A percentile compares a stretch with the other conserved stretches of the same genome.
Evolutionary conservation across 108 stramenopile species (phyloP).

Genomic region (Nitzschia sp.): DNA sequence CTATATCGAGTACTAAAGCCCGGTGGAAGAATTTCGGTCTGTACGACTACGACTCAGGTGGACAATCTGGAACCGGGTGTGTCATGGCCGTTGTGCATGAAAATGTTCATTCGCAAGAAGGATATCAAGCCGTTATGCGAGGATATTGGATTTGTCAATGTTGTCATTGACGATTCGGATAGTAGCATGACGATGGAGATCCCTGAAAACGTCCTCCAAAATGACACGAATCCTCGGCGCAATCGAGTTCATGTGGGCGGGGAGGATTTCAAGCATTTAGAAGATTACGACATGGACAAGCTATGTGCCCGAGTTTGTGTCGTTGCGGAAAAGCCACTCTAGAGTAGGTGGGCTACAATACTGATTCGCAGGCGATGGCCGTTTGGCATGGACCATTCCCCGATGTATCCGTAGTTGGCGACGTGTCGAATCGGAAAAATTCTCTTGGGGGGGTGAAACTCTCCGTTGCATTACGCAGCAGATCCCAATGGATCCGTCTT

Average conservation of each 20-base stretch:
- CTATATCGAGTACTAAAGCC: slow-evolving; percentile 78
- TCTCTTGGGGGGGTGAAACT: too few relatives aligned
- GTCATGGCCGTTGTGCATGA: slow-evolving; percentile 79
- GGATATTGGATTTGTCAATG: slow-evolving; percentile 60
- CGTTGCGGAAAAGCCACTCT: slow-evolving; percentile 64
- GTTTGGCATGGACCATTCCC: too few relatives aligned
- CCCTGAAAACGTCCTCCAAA: slow-evolving; percentile 40
- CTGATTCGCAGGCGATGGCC: too few relatives aligned
- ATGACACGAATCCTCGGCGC: slow-evolving; percentile 40
- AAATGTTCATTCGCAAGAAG: slow-evolving; percentile 64
- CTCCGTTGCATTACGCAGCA: too few relatives aligned
- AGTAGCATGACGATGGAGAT: slow-evolving; percentile 64
- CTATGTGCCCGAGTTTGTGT: slow-evolving; percentile 74
- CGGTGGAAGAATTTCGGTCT: slow-evolving; percentile 84
- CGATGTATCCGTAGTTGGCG: too few relatives aligned
- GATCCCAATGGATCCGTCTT: too few relatives aligned
- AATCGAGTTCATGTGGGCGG: slow-evolving; percentile 68
- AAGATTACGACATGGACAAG: slow-evolving; percentile 72
- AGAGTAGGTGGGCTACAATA: too few relatives aligned
- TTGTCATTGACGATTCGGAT: slow-evolving; percentile 59
- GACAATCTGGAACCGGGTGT: slow-evolving; percentile 56
- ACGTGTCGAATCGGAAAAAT: too few relatives aligned
- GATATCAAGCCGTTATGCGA: slow-evolving; percentile 66
- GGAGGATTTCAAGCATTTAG: slow-evolving; percentile 53
- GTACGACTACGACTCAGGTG: slow-evolving; percentile 53